Evolutionary conservation across 129 eudicot genomes (phyloP).

Genomic region (Tanacetum coccineum): DNA sequence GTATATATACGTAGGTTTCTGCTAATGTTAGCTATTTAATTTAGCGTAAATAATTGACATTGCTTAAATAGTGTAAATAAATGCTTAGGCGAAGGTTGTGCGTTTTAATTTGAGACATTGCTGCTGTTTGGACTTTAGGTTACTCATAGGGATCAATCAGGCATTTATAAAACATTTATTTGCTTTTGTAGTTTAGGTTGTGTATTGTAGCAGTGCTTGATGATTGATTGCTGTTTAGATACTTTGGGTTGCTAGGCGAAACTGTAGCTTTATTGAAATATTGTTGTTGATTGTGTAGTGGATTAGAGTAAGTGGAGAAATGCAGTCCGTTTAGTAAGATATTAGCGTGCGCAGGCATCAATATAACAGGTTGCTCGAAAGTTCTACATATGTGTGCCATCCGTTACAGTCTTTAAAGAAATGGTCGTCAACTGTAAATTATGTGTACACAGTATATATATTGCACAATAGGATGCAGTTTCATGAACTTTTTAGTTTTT

Average conservation of each 20-base stretch:
- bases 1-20: slow-evolving; percentile 27
- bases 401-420: too few species aligned
- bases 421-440: too few species aligned
- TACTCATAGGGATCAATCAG: background rate
- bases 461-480: too few species aligned
- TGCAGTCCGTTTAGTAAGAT: background rate
- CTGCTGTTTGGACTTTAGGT: background rate
- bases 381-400: too few species aligned
- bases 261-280: too few species aligned
- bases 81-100: too few species aligned
- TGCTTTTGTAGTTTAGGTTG: background rate
- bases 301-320: too few species aligned
- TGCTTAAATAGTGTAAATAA: too few species aligned
- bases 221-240: background rate
- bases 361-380: background rate
- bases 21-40: background rate
- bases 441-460: too few species aligned
- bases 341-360: background rate
- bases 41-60: background rate
- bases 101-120: too few species aligned
- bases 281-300: too few species aligned
- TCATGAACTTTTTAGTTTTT: too few species aligned
- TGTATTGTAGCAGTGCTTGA: background rate
- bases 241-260: background rate
- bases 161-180: background rate